A percentile compares a stretch with the other conserved stretches of the same genome.
Conservation (phyloP, 306 rosid species). For the Vigna radiata region DNA sequence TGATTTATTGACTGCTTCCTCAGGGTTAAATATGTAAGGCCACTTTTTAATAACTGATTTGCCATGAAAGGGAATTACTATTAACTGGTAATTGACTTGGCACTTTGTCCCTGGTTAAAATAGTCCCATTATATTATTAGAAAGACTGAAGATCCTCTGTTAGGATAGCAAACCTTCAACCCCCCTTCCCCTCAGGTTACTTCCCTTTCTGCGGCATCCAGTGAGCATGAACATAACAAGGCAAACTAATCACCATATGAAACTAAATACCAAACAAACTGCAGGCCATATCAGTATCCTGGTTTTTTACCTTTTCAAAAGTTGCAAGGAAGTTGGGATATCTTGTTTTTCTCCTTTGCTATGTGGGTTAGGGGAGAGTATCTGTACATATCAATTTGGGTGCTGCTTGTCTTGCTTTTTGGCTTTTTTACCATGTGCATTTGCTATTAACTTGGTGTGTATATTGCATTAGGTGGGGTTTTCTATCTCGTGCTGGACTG, state of each 20-base stretch:
- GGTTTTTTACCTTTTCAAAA: not conserved
- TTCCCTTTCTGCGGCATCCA: too few species aligned
- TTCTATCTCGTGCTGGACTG: constrained; percentile 90
- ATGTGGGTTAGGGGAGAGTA: not conserved
- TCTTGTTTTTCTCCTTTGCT: not conserved
- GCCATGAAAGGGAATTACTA: constrained; percentile 1
- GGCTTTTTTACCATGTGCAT: not conserved
- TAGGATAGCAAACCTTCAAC: not conserved
- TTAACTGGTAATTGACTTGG: not conserved
- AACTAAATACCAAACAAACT: not conserved
- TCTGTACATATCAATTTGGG: not conserved
- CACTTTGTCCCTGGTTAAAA: not conserved
- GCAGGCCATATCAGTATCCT: not conserved
- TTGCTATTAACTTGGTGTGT: constrained; percentile 40
- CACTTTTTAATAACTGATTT: not conserved
- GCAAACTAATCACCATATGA: not conserved
- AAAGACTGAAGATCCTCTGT: not conserved
- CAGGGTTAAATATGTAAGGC: constrained; percentile 18
- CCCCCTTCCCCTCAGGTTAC: not conserved
- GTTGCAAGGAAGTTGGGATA: constrained; percentile 16
- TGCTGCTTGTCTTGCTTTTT: constrained; percentile 14
- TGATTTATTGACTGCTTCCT: constrained; percentile 1
- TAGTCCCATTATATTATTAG: not conserved
- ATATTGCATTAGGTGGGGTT: constrained; percentile 85
- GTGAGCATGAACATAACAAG: constrained; percentile 10